Base-by-base conservation (phyloP, 2,329 filamentous ascomycete species). In the Aspergillus neoniger region DNA sequence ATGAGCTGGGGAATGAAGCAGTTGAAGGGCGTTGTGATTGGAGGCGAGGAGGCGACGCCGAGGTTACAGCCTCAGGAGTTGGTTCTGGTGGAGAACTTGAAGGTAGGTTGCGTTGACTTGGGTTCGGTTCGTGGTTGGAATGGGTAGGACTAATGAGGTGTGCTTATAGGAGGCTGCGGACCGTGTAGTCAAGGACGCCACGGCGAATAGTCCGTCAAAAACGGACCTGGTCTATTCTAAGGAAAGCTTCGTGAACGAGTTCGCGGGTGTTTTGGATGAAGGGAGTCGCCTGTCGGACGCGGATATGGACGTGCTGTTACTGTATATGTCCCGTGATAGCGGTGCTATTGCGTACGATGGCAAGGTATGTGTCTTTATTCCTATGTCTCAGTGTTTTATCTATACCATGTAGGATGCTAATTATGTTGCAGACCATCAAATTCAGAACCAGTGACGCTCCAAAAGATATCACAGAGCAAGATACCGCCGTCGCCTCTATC, bases 401-500 rank as follows among this genome's bases (percentile, higher is more conserved):
- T 9, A 17, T 30, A 8, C 47, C 15, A 50, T 50, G 25, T 28
- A 50, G 19, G 47, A 14, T n/a, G 58, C 65, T 72, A 65, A 74
- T 58, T 28, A 60, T 49, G 44, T 21, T 49, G n/a, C 77, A 86
- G 65, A 91, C 88, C 0, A 83, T 99, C 67, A 93, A 91, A 72
- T 88, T 98, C 74, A 89, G 86, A 68, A 76, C 83, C 0, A 79
- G 81, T 3, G 82, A 85, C 55, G 66, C 72, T 1, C 70, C 76
- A 1, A 67, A 72, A 12, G 76, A 81, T 1, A 88, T 98, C 65
- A 91, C 90, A 0, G 81, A 88, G 59, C 89, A 96, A 69, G 95
- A 99, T 77, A 80, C 82, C 4, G 90, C 91, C 0, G 91, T 97
- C 63, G 92, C 92, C 1, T 89, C 90, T 54, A 82, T 99, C 15